Percentiles rank a stretch among this genome's conserved stretches.
Evolutionary conservation across 441 rosid species (phyloP).

Genomic region (Aquilaria agallochum): DNA sequence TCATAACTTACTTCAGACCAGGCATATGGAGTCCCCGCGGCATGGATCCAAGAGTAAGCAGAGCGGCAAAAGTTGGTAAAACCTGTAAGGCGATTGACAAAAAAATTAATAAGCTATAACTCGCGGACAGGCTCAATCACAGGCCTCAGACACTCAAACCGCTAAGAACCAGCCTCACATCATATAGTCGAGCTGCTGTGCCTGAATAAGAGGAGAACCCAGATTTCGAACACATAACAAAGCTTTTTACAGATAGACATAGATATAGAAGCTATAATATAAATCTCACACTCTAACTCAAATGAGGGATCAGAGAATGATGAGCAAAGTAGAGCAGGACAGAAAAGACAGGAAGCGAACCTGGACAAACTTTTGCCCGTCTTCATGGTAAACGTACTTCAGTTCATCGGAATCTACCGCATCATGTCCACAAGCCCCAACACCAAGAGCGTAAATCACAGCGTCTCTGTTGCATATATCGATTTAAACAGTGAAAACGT

Average conservation of each 20-base stretch:
- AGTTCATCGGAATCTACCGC: constrained; percentile 80
- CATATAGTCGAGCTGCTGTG: too few relatives aligned
- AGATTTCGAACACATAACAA: too few relatives aligned
- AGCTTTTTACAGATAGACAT: too few relatives aligned
- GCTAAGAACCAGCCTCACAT: too few relatives aligned
- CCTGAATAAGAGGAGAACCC: too few relatives aligned
- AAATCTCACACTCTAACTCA: too few relatives aligned
- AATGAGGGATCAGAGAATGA: too few relatives aligned
- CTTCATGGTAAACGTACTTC: constrained; percentile 68
- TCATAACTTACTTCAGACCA: constrained; percentile 55
- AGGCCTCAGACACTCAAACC: background rate
- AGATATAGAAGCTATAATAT: too few relatives aligned
- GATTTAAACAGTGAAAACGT: constrained; percentile 6
- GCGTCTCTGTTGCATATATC: constrained; percentile 47
- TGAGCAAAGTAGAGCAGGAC: too few relatives aligned
- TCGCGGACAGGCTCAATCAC: background rate
- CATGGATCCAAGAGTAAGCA: constrained; percentile 35
- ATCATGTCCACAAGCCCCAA: constrained; percentile 80
- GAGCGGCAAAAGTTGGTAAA: constrained; percentile 83
- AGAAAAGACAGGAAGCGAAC: constrained; percentile 21
- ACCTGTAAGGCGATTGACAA: constrained; percentile 37
- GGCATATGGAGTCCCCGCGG: constrained; percentile 36
- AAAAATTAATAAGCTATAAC: background rate
- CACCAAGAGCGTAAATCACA: constrained; percentile 76
- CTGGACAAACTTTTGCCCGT: constrained; percentile 68